These are phyloP conservation scores for Cercis canadensis DNA, from an alignment of 306 rosid species.

Conservation along the genomic window DNA sequence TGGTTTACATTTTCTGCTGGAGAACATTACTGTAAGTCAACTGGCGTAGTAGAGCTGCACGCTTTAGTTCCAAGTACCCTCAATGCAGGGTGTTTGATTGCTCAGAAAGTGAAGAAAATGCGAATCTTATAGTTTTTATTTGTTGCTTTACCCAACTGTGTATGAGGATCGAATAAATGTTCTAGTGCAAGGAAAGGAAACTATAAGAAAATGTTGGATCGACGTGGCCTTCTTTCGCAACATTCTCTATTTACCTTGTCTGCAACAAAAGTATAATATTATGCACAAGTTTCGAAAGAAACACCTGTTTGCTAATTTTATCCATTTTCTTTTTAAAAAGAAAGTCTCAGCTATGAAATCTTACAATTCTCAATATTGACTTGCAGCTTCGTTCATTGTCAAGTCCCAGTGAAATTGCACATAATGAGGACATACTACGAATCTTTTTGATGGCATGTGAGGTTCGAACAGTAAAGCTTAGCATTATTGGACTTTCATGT, in stretches of 20 bases:
- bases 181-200: background rate
- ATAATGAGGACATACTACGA: slow-evolving; percentile 85
- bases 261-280: slow-evolving; percentile 9
- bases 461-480: slow-evolving; percentile 81
- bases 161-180: slow-evolving; percentile 32
- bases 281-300: slow-evolving; percentile 8
- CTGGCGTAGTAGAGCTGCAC: slow-evolving; percentile 16
- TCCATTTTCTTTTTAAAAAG: slow-evolving; percentile 7
- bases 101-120: slow-evolving; percentile 12
- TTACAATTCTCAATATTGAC: slow-evolving; percentile 39
- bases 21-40: slow-evolving; percentile 16
- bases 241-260: slow-evolving; percentile 22
- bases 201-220: background rate
- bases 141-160: background rate
- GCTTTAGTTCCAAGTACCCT: slow-evolving; percentile 29
- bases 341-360: slow-evolving; percentile 13
- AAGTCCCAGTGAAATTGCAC: slow-evolving; percentile 86
- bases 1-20: slow-evolving; percentile 25
- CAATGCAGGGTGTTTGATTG: slow-evolving; percentile 9
- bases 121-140: background rate
- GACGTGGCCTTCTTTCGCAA: background rate
- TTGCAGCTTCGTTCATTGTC: slow-evolving; percentile 89
- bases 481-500: slow-evolving; percentile 93
- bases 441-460: slow-evolving; percentile 95
- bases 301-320: background rate